These are phyloP conservation scores for Escallonia herrerae DNA, from an alignment of 129 eudicot species.

Conservation along the genomic window DNA sequence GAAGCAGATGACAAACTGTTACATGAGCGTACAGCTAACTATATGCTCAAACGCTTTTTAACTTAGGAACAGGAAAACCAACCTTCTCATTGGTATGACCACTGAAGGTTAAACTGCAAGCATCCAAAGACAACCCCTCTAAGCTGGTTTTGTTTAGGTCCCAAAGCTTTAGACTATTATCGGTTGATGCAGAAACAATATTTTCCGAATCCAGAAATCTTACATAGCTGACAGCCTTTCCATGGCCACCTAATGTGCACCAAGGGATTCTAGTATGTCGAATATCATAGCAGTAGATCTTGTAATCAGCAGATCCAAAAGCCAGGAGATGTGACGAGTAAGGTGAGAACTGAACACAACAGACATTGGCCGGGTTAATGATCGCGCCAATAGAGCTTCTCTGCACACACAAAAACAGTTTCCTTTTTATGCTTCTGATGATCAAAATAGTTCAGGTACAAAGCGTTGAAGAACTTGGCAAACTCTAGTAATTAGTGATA, in stretches of 20 bases:
- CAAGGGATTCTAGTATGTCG: conserved; percentile 43
- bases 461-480: too few species aligned
- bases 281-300: conserved; percentile 54
- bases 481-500: too few species aligned
- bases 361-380: conserved; percentile 34
- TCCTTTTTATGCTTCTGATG: too few species aligned
- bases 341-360: conserved; percentile 62
- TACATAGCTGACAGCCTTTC: conserved; percentile 55
- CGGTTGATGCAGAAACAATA: conserved; percentile 66
- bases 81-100: conserved; percentile 76
- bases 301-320: conserved; percentile 50
- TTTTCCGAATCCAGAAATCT: conserved; percentile 49
- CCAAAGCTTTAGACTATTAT: conserved; percentile 69
- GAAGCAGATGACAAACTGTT: background rate
- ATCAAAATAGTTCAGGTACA: too few species aligned
- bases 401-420: conserved; percentile 24
- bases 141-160: conserved; percentile 44
- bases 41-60: background rate
- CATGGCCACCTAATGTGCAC: conserved; percentile 52
- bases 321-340: conserved; percentile 48
- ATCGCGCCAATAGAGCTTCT: conserved; percentile 25
- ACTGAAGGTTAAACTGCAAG: conserved; percentile 45
- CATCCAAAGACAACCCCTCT: conserved; percentile 26
- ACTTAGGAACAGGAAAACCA: background rate
- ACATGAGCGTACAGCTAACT: background rate